phyloP scores from a whole-genome alignment of 345 rosid genomes.

The Camelina sativa region DNA sequence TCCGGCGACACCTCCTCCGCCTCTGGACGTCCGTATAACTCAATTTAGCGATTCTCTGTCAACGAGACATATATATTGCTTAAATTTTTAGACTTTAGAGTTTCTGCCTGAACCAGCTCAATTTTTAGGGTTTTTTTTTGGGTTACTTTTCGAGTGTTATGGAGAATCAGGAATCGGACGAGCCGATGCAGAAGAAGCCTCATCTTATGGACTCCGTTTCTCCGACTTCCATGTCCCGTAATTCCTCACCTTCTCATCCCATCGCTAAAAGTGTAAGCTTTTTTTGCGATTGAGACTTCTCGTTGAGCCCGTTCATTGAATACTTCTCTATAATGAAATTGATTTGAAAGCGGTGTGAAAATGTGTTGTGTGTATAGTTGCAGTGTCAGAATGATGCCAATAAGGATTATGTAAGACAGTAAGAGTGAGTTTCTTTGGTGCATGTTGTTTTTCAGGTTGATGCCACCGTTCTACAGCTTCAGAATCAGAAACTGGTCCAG shows the following conservation, averaged over 20 bases:
- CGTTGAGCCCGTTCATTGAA: not conserved
- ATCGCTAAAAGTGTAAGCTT: conserved; percentile 50
- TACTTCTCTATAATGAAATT: not conserved
- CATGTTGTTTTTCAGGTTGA: conserved; percentile 58
- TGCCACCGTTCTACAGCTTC: conserved; percentile 73
- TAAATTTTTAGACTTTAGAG: not conserved
- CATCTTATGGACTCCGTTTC: conserved; percentile 57
- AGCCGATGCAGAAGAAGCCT: conserved; percentile 73
- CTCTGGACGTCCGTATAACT: conserved; percentile 9
- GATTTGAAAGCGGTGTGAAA: not conserved
- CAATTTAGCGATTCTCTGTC: not conserved
- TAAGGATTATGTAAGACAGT: not conserved
- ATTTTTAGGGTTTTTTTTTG: conserved; percentile 10
- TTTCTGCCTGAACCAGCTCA: not conserved
- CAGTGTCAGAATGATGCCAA: not conserved
- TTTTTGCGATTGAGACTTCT: not conserved
- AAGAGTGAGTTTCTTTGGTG: not conserved
- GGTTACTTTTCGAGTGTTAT: conserved; percentile 36
- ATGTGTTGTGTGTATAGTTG: not conserved
- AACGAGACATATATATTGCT: not conserved
- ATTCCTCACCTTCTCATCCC: conserved; percentile 57
- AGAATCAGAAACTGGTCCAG: conserved; percentile 87
- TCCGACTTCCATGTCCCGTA: conserved; percentile 57
- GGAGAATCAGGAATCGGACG: conserved; percentile 66
- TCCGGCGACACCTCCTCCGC: conserved; percentile 36